Evolutionary conservation across 2,329 filamentous ascomycete genomes (phyloP), one percentile per base, ranked within the genome.

Genomic region (Ascochyta pisi): DNA sequence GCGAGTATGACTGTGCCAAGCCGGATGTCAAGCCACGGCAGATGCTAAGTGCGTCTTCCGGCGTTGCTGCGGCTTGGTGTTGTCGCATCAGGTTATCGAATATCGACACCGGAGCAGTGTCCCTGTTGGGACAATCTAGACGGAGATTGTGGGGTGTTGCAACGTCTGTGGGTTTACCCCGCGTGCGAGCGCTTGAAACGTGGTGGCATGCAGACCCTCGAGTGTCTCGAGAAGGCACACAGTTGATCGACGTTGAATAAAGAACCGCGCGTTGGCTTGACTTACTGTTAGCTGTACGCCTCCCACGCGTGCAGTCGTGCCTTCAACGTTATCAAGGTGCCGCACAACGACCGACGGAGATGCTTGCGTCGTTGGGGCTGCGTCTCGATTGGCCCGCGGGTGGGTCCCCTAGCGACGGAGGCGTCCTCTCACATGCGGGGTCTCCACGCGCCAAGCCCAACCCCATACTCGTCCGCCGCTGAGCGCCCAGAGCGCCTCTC

Each of bases 361-460:
- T 43, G 51, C 54, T 48, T 37, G 41, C 27, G 34, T 37, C 42
- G 47, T 24, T 31, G 37, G 24, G 39, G 42, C n/a, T 29, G 34
- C 44, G 33, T 52, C 34, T 56, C 53, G 34, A 58, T 61, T 65
- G 65, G 61, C 51, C 56, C 38, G 50, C 24, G n/a, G 16, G 64
- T 64, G 61, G 57, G 48, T 47, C 57, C 41, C 31, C 53, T 50
- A 43, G 37, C 40, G 47, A 38, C 5, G 48, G 53, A 40, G 53
- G 41, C 46, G 52, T 41, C 52, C 52, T 59, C 52, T 58, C 43
- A 49, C 40, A 63, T 63, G 66, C 66, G 67, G 67, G 68, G 63
- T 65, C 68, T 61, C 68, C 68, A 71, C 60, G 58, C 48, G 64
- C 67, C 65, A 68, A 71, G 66, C 22, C 48, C 40, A 52, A 39